A percentile compares a stretch with the other conserved stretches of the same genome.
Evolutionary conservation across 1,284 basidiomycete species (phyloP).

Genomic region (Caloboletus inedulis): DNA sequence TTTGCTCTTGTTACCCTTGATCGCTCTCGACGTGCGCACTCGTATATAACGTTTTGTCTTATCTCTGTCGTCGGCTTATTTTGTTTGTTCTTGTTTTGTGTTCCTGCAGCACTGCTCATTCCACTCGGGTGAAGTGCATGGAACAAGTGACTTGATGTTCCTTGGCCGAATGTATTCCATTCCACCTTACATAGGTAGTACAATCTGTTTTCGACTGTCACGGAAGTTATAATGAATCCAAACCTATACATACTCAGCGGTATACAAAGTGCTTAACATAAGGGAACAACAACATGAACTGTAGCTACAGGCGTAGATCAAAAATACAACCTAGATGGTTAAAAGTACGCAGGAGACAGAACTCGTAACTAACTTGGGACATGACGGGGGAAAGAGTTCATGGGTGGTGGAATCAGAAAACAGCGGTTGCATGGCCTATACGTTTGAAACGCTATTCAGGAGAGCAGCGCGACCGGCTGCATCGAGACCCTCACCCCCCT

Average conservation of each 20-base stretch:
- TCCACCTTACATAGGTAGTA: slow-evolving; percentile 7
- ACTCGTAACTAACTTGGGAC: not conserved
- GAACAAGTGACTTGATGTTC: slow-evolving; percentile 16
- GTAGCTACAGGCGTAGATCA: not conserved
- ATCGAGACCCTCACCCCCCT: slow-evolving; percentile 44
- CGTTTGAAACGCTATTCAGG: slow-evolving; percentile 48
- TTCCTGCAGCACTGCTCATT: slow-evolving; percentile 7
- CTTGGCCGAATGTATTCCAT: slow-evolving; percentile 14
- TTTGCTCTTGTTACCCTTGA: slow-evolving; percentile 36
- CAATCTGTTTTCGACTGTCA: slow-evolving; percentile 2
- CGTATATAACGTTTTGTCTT: slow-evolving; percentile 36
- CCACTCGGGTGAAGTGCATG: slow-evolving; percentile 6
- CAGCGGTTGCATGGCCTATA: slow-evolving; percentile 29
- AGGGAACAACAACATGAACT: not conserved
- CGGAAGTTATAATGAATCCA: not conserved
- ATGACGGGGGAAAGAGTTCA: not conserved
- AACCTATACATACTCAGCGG: slow-evolving; percentile 9
- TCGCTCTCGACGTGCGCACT: slow-evolving; percentile 38
- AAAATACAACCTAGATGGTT: slow-evolving; percentile 19
- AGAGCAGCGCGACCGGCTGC: slow-evolving; percentile 50
- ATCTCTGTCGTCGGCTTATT: slow-evolving; percentile 30
- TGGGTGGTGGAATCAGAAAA: not conserved
- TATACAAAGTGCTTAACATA: slow-evolving; percentile 22
- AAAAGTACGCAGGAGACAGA: not conserved
- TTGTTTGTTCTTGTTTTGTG: slow-evolving; percentile 34